Percentiles rank a stretch among this genome's conserved stretches.
These are phyloP conservation scores for Candida ponderosae DNA, from an alignment of 805 yeast species.

Conservation along the genomic window DNA sequence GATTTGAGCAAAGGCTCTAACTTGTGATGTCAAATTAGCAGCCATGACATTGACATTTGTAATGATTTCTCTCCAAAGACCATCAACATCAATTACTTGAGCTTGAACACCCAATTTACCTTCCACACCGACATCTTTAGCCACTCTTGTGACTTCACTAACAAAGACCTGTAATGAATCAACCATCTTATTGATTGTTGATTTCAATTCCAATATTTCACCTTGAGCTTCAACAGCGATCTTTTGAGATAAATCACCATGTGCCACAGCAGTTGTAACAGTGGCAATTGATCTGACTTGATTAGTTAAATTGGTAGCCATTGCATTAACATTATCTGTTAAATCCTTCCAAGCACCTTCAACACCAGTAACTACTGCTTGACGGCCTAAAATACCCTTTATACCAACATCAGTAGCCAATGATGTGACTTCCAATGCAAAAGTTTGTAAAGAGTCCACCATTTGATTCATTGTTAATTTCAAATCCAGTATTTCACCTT, in stretches of 20 bases:
- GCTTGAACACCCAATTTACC: constrained; percentile 86
- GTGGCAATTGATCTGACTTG: constrained; percentile 83
- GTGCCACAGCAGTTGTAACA: constrained; percentile 83
- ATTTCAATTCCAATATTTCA: constrained; percentile 71
- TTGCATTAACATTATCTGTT: constrained; percentile 81
- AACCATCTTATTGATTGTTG: constrained; percentile 83
- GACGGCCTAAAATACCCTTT: constrained; percentile 78
- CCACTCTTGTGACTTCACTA: constrained; percentile 75
- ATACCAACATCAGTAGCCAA: constrained; percentile 86
- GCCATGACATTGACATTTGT: constrained; percentile 87
- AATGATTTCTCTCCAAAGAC: constrained; percentile 80
- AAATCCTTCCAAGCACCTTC: constrained; percentile 84
- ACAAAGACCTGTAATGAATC: constrained; percentile 79
- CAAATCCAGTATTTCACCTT: constrained; percentile 64
- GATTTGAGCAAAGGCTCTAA: constrained; percentile 81
- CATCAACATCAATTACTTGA: constrained; percentile 79
- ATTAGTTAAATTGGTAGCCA: constrained; percentile 77
- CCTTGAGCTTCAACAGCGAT: constrained; percentile 83
- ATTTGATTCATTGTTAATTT: constrained; percentile 52
- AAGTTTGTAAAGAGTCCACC: constrained; percentile 80
- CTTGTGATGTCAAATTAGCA: constrained; percentile 76
- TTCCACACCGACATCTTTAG: constrained; percentile 81
- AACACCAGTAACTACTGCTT: constrained; percentile 70
- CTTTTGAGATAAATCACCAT: constrained; percentile 74
- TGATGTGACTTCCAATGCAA: constrained; percentile 78